Evolutionary conservation across 129 eudicot species (phyloP).

Genomic region (Logfia minima): DNA sequence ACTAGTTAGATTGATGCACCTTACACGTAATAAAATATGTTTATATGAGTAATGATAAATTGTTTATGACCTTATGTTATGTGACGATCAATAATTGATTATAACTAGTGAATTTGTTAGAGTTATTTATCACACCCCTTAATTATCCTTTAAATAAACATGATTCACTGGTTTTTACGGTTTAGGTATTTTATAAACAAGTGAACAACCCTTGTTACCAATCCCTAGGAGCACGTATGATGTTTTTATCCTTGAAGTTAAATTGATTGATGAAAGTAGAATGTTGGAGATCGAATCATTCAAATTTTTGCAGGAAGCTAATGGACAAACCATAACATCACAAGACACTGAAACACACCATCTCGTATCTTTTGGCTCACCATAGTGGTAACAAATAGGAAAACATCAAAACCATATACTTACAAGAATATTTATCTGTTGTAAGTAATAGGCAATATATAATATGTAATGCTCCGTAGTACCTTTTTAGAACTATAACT

Average conservation of each 20-base stretch:
- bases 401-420: slow-evolving; percentile 9
- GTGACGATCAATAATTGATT: too few relatives aligned
- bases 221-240: slow-evolving; percentile 13
- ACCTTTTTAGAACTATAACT: too few relatives aligned
- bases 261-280: slow-evolving; percentile 23
- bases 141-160: too few relatives aligned
- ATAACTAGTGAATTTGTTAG: too few relatives aligned
- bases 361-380: slow-evolving; percentile 33
- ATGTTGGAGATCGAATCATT: slow-evolving; percentile 14
- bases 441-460: not conserved
- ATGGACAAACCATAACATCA: slow-evolving; percentile 28
- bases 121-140: too few relatives aligned
- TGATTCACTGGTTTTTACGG: too few relatives aligned
- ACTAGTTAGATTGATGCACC: too few relatives aligned
- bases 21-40: too few relatives aligned
- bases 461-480: not conserved
- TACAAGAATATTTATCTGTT: not conserved
- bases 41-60: too few relatives aligned
- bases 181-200: too few relatives aligned
- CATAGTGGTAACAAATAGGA: slow-evolving; percentile 13
- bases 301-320: slow-evolving; percentile 13
- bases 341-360: slow-evolving; percentile 19
- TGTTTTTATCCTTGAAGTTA: slow-evolving; percentile 5
- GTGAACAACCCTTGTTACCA: not conserved
- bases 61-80: too few relatives aligned